phyloP scores from a whole-genome alignment of 305 asterid genomes.

The Petunia hybrid region DNA sequence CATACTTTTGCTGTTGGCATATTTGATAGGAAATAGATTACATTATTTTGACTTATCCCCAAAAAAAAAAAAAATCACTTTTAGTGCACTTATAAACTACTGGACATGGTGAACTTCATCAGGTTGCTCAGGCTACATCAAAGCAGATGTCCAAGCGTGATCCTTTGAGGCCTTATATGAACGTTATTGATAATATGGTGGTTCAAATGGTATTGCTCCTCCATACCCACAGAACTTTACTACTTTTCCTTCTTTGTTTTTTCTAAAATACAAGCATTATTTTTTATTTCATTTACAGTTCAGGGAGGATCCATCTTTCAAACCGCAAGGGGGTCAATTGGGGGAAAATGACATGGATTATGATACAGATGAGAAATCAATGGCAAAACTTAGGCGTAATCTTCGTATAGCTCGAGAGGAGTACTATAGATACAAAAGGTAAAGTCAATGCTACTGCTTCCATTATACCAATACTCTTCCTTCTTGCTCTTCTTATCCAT shows the following conservation, averaged over 20 bases:
- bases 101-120: slow-evolving; percentile 41
- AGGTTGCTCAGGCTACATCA: slow-evolving; percentile 99
- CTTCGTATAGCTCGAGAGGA: slow-evolving; percentile 95
- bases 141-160: slow-evolving; percentile 99
- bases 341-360: slow-evolving; percentile 99
- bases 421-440: slow-evolving; percentile 97
- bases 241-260: slow-evolving; percentile 1
- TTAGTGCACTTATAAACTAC: slow-evolving; percentile 9
- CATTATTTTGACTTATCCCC: background rate
- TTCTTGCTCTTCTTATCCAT: slow-evolving; percentile 4
- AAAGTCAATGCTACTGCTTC: slow-evolving; percentile 24
- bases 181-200: slow-evolving; percentile 88
- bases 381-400: slow-evolving; percentile 97
- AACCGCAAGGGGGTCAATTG: slow-evolving; percentile 98
- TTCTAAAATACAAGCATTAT: slow-evolving; percentile 27
- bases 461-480: background rate
- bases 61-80: background rate
- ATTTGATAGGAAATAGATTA: slow-evolving; percentile 19
- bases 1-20: background rate
- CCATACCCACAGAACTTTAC: slow-evolving; percentile 27
- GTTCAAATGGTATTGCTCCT: slow-evolving; percentile 77
- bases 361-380: slow-evolving; percentile 97
- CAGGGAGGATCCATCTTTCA: slow-evolving; percentile 93
- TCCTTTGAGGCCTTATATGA: slow-evolving; percentile 92
- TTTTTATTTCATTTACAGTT: slow-evolving; percentile 57